Conservation (phyloP, 1,284 basidiomycete genomes). For the Omphalotus olearius region DNA sequence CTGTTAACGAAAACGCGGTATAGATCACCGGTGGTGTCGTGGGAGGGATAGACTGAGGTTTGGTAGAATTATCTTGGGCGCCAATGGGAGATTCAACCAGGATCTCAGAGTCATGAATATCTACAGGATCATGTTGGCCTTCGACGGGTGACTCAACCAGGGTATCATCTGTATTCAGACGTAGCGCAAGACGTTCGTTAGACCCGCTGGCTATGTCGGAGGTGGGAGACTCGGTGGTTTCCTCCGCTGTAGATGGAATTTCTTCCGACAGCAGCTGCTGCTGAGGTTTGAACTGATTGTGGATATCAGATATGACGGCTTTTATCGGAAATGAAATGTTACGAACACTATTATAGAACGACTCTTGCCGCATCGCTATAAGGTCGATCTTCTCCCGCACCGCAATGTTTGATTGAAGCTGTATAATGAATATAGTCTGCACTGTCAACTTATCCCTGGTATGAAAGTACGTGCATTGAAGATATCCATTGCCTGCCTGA, state of each 20-base stretch:
- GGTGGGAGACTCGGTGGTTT: too few species aligned
- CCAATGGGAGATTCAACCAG: neutral
- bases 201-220: too few species aligned
- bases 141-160: too few species aligned
- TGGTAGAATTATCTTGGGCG: neutral
- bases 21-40: neutral
- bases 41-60: neutral
- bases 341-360: constrained; percentile 1
- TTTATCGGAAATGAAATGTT: neutral
- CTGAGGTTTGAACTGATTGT: neutral
- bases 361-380: constrained; percentile 1
- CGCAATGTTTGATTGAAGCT: constrained; percentile 7
- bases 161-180: too few species aligned
- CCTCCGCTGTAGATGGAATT: neutral
- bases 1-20: too few species aligned
- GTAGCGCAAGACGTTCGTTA: too few species aligned
- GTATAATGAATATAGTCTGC: neutral
- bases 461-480: constrained; percentile 2
- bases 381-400: neutral
- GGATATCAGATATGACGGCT: neutral
- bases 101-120: too few species aligned
- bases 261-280: neutral
- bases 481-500: constrained; percentile 5
- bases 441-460: neutral
- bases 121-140: too few species aligned